Evolutionary conservation across 352 stramenopile species (phyloP).

Genomic region (Globisporangium abappressorium): DNA sequence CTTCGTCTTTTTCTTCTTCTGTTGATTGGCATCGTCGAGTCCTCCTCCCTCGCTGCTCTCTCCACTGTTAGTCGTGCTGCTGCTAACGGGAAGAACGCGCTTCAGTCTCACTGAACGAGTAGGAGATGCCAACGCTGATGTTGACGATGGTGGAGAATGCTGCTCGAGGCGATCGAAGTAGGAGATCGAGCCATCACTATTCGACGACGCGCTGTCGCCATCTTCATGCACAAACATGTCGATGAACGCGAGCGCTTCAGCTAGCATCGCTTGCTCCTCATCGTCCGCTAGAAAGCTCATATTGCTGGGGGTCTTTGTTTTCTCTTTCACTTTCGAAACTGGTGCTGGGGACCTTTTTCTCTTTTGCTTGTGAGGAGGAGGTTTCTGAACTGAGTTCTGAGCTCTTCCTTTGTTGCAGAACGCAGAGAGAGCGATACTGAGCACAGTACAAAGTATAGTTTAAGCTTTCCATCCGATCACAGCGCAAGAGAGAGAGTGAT

Average conservation of each 20-base stretch:
- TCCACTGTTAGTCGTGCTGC: neutral
- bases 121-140: too few relatives aligned
- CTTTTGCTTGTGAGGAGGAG: too few relatives aligned
- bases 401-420: too few relatives aligned
- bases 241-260: slow-evolving; percentile 21
- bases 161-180: neutral
- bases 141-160: neutral
- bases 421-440: too few relatives aligned
- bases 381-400: neutral
- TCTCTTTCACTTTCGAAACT: neutral
- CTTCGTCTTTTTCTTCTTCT: neutral
- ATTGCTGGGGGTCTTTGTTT: neutral
- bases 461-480: neutral
- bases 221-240: slow-evolving; percentile 5
- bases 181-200: neutral
- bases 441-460: too few relatives aligned
- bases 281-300: slow-evolving; percentile 16
- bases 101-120: neutral
- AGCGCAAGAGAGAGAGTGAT: neutral
- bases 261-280: slow-evolving; percentile 15
- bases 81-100: too few relatives aligned
- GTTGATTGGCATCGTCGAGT: too few relatives aligned
- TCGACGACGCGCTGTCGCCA: neutral
- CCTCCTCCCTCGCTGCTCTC: neutral
- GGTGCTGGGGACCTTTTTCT: too few relatives aligned